Percentiles rank a stretch among this genome's conserved stretches.
Conservation (phyloP, 345 rosid species). For the Citrus sinensis region DNA sequence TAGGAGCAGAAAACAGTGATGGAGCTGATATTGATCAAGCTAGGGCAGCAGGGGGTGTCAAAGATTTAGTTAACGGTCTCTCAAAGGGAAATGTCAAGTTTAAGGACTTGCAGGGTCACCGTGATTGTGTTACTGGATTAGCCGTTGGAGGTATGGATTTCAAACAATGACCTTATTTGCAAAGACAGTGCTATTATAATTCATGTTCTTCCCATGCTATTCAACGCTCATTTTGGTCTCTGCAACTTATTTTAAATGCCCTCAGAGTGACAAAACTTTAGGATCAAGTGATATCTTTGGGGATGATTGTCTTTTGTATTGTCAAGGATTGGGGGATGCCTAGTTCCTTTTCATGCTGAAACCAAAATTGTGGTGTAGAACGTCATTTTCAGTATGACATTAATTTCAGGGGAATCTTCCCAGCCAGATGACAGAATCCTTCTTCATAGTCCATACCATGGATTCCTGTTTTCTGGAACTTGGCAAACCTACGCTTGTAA, state of each 20-base stretch:
- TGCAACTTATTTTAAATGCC: not conserved
- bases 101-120: constrained; percentile 67
- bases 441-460: not conserved
- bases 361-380: not conserved
- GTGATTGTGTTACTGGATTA: constrained; percentile 71
- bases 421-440: not conserved
- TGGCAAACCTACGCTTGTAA: not conserved
- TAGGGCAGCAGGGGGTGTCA: constrained; percentile 25
- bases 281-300: not conserved
- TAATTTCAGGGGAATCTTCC: not conserved
- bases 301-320: not conserved
- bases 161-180: constrained; percentile 6
- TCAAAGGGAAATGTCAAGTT: constrained; percentile 45
- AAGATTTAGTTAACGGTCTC: constrained; percentile 43
- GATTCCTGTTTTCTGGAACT: not conserved
- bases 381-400: not conserved
- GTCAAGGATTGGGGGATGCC: not conserved
- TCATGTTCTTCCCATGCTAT: not conserved
- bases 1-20: constrained; percentile 20
- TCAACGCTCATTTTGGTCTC: not conserved
- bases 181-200: not conserved
- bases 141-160: constrained; percentile 69
- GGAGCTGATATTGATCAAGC: constrained; percentile 22
- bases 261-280: not conserved
- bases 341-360: not conserved